Evolutionary conservation across 805 yeast species (phyloP), one percentile per base, ranked within the genome.

Genomic region (Wickerhamiella allomyrinae): DNA sequence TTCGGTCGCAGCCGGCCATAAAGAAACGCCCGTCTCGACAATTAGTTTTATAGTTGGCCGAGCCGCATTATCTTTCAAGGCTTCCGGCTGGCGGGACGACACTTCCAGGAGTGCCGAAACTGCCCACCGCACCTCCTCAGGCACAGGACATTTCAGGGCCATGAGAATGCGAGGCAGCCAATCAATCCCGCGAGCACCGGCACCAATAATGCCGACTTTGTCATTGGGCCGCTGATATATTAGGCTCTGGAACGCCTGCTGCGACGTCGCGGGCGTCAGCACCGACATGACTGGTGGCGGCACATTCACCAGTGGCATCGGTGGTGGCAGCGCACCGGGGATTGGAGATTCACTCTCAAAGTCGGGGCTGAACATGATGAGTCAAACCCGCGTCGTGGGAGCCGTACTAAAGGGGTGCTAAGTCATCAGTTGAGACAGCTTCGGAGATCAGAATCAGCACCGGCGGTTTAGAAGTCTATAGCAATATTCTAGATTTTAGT

Each of bases 111-210:
- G 62, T 5, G 76, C 72, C 37, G 71, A 67, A 43, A 83, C 60
- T 3, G 89, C 79, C 77, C 86, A 81, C 51, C 73, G 75, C 20
- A 79, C 68, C 56, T 85, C 95, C 24, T 70, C 68, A 14, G 67
- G 72, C 20, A 84, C 60, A 1, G 77, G 79, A 15, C 79, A 71
- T 46, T 69, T 67, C 46, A 85, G 68, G 3, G 91, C 76, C 76
- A 85, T 70, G 49, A 70, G 69, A 53, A 85, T 74, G 46, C 95
- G 69, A 10, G 71, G 69, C 48, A 78, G 59, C 41, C 75, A 74
- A 37, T 76, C 75, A 4, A 74, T 70, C 13, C 94, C 94, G 46
- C 68, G 67, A 42, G 65, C 62, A 3, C 67, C 65, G 19, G 49
- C 29, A 23, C 52, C 56, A 10, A 45, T 35, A 43, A 45, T 34